Evolutionary conservation across 2,329 filamentous ascomycete species (phyloP).

Genomic region (Botrytis elliptica): DNA sequence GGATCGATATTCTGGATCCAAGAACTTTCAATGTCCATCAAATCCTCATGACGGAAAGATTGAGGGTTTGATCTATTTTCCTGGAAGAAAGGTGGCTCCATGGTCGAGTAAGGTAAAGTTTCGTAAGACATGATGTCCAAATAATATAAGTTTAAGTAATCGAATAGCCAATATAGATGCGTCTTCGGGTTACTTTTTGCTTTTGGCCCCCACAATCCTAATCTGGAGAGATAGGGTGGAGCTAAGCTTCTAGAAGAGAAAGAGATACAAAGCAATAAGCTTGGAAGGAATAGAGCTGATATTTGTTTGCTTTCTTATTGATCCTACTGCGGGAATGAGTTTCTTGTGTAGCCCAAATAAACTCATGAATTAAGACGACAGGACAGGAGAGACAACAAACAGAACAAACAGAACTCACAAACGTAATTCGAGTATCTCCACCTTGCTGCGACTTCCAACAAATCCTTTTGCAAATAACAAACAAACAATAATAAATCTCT

Average conservation of each 20-base stretch:
- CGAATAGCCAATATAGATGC: background rate
- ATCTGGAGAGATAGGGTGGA: slow-evolving; percentile 25
- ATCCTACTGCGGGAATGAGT: slow-evolving; percentile 16
- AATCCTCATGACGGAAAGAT: slow-evolving; percentile 22
- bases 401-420: slow-evolving; percentile 19
- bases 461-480: background rate
- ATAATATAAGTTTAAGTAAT: background rate
- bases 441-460: slow-evolving; percentile 10
- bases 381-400: slow-evolving; percentile 9
- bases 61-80: slow-evolving; percentile 19
- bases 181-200: background rate
- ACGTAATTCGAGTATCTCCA: slow-evolving; percentile 14
- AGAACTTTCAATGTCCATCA: slow-evolving; percentile 19
- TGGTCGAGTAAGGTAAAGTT: slow-evolving; percentile 15
- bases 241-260: slow-evolving; percentile 23
- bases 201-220: slow-evolving; percentile 18
- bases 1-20: slow-evolving; percentile 30
- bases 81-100: slow-evolving; percentile 21
- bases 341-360: slow-evolving; percentile 17
- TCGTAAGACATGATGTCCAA: slow-evolving; percentile 24
- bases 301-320: slow-evolving; percentile 19
- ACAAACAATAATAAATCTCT: background rate
- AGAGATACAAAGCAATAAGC: background rate
- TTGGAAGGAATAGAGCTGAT: slow-evolving; percentile 11
- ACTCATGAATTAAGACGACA: background rate